Percentiles rank a stretch among this genome's conserved stretches.
Evolutionary conservation across 1,284 basidiomycete genomes (phyloP).

Genomic region (Trametes sp.): DNA sequence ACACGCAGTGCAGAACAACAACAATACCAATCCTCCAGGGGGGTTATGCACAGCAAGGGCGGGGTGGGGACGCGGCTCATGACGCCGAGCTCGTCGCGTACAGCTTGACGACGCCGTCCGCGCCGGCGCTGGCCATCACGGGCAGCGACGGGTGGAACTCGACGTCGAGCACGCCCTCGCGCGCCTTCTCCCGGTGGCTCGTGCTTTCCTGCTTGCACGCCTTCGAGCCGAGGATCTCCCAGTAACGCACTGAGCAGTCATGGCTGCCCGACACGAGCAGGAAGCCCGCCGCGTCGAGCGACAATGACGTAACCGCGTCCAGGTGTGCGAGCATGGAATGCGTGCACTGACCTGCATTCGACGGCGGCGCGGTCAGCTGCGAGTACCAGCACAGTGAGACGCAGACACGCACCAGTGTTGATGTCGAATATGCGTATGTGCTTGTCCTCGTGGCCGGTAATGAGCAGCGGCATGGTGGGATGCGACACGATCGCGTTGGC

Average conservation of each 20-base stretch:
- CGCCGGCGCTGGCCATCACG: slow-evolving; percentile 91
- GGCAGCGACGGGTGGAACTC: slow-evolving; percentile 87
- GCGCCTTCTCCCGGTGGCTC: slow-evolving; percentile 85
- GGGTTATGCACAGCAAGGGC: slow-evolving; percentile 16
- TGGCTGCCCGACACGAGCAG: slow-evolving; percentile 91
- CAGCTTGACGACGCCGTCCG: slow-evolving; percentile 94
- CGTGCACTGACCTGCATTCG: slow-evolving; percentile 74
- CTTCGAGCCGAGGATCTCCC: slow-evolving; percentile 87
- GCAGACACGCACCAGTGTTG: slow-evolving; percentile 65
- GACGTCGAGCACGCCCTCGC: slow-evolving; percentile 91
- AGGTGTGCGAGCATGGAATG: slow-evolving; percentile 92
- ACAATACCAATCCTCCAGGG: slow-evolving; percentile 6
- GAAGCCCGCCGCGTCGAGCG: slow-evolving; percentile 88
- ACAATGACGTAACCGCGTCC: slow-evolving; percentile 90
- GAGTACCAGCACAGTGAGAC: not conserved
- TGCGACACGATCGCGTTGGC: slow-evolving; percentile 92
- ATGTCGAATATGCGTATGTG: slow-evolving; percentile 92
- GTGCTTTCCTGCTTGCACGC: slow-evolving; percentile 92
- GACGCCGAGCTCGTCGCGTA: slow-evolving; percentile 85
- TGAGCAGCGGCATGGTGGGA: slow-evolving; percentile 88
- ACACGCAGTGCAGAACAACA: slow-evolving; percentile 10
- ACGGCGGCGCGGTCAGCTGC: not conserved
- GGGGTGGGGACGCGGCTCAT: slow-evolving; percentile 50
- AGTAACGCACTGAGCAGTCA: slow-evolving; percentile 94
- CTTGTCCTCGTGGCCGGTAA: slow-evolving; percentile 95